These are phyloP conservation scores for Fusarium virguliforme DNA, from an alignment of 2,329 filamentous ascomycete genomes.

Conservation along the genomic window DNA sequence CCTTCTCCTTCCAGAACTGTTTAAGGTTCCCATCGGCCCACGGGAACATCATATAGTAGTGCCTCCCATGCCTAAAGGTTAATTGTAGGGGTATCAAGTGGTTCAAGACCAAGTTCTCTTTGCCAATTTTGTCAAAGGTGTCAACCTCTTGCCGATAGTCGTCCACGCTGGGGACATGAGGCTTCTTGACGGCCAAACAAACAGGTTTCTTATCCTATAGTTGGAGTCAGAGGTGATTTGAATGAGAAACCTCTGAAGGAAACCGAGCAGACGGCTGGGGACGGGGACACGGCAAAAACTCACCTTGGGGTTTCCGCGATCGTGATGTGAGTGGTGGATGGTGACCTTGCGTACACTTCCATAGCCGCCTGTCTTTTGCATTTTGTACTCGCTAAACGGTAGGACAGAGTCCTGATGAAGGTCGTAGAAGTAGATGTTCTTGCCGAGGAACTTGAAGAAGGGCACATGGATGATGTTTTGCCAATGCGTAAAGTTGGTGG, in stretches of 20 bases:
- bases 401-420: background rate
- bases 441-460: background rate
- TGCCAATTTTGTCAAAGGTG: background rate
- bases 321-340: background rate
- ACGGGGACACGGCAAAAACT: background rate
- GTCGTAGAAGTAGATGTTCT: background rate
- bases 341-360: background rate
- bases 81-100: background rate
- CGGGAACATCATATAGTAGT: constrained; percentile 13
- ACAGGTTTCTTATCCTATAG: background rate
- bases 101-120: background rate
- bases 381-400: background rate
- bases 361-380: background rate
- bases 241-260: too few relatives aligned
- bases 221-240: background rate
- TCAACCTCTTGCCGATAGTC: background rate
- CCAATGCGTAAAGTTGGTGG: background rate
- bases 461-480: background rate
- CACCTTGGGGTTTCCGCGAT: background rate
- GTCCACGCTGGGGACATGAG: background rate
- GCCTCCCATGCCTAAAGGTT: background rate
- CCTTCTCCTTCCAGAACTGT: background rate
- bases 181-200: constrained; percentile 1
- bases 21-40: constrained; percentile 19
- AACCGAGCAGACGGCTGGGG: too few relatives aligned